Evolutionary conservation across 2,329 filamentous ascomycete species (phyloP).

Genomic region (Fusarium nelsonii): DNA sequence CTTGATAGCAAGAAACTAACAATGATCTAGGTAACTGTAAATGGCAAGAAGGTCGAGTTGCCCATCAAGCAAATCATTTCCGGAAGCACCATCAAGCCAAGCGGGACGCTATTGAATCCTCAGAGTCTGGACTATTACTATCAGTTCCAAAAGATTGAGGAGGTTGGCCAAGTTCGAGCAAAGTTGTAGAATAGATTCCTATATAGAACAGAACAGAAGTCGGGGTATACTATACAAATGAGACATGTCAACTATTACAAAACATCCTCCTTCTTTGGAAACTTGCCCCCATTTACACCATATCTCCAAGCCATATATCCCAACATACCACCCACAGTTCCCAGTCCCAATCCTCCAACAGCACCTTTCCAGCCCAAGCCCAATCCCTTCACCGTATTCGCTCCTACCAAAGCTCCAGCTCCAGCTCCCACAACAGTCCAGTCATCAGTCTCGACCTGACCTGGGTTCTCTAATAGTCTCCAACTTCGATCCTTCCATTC

Average conservation of each 20-base stretch:
- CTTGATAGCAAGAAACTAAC: slow-evolving; percentile 24
- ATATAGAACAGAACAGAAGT: neutral
- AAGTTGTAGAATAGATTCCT: slow-evolving; percentile 48
- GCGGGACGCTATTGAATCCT: slow-evolving; percentile 82
- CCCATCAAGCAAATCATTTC: slow-evolving; percentile 88
- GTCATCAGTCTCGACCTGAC: slow-evolving; percentile 69
- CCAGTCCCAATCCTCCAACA: slow-evolving; percentile 61
- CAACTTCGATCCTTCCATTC: slow-evolving; percentile 75
- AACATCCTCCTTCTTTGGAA: slow-evolving; percentile 46
- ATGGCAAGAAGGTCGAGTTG: slow-evolving; percentile 86
- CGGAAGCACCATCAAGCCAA: slow-evolving; percentile 78
- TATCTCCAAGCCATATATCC: slow-evolving; percentile 65
- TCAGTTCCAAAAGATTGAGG: slow-evolving; percentile 67
- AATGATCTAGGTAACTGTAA: slow-evolving; percentile 75
- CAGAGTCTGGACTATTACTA: slow-evolving; percentile 83
- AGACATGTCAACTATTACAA: neutral
- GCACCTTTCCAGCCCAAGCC: slow-evolving; percentile 55
- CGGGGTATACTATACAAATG: neutral
- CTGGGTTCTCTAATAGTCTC: slow-evolving; percentile 68
- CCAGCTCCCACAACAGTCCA: slow-evolving; percentile 63
- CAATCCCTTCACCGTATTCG: slow-evolving; percentile 44
- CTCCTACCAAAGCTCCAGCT: slow-evolving; percentile 52
- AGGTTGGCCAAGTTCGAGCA: slow-evolving; percentile 46
- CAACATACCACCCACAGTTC: slow-evolving; percentile 62
- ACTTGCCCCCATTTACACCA: slow-evolving; percentile 60